A percentile compares a stretch with the other conserved stretches of the same genome.
Evolutionary conservation across 345 rosid genomes (phyloP).

Genomic region (Barbarea vulgaris): DNA sequence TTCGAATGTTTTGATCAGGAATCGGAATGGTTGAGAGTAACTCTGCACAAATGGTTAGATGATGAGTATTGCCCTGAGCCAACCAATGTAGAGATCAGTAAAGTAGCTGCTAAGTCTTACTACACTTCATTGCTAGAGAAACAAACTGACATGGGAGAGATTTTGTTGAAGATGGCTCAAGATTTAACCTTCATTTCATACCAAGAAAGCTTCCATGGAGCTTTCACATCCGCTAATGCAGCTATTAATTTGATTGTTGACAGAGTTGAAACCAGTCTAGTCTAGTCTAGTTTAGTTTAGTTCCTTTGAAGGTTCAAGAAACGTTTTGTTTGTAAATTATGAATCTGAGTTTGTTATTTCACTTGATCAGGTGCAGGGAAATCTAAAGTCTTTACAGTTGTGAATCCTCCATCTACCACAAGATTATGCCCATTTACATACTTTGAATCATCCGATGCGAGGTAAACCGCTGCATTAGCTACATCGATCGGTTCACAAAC

Average conservation of each 20-base stretch:
- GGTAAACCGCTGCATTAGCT: constrained; percentile 85
- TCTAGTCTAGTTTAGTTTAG: constrained; percentile 2
- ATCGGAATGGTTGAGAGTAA: constrained; percentile 83
- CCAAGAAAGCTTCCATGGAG: constrained; percentile 89
- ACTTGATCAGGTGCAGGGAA: constrained; percentile 58
- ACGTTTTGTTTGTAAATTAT: constrained; percentile 24
- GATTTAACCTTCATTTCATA: constrained; percentile 75
- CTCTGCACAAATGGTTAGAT: constrained; percentile 87
- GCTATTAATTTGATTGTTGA: constrained; percentile 68
- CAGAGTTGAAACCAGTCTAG: constrained; percentile 45
- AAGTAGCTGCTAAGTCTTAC: constrained; percentile 66
- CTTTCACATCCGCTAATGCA: constrained; percentile 84
- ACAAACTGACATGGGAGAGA: constrained; percentile 69
- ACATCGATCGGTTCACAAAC: constrained; percentile 69
- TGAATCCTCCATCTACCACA: constrained; percentile 93
- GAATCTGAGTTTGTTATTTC: constrained; percentile 29
- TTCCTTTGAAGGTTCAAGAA: constrained; percentile 12
- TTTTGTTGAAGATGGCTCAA: constrained; percentile 73
- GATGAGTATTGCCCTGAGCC: constrained; percentile 96
- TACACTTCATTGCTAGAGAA: constrained; percentile 58
- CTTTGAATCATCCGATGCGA: constrained; percentile 80
- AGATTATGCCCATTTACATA: constrained; percentile 84
- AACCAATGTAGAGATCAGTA: constrained; percentile 78
- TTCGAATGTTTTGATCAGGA: constrained; percentile 51
- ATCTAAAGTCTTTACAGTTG: constrained; percentile 54